Base-by-base conservation (phyloP, 2,329 filamentous ascomycete species). In the Aspergillus phoenicis region DNA sequence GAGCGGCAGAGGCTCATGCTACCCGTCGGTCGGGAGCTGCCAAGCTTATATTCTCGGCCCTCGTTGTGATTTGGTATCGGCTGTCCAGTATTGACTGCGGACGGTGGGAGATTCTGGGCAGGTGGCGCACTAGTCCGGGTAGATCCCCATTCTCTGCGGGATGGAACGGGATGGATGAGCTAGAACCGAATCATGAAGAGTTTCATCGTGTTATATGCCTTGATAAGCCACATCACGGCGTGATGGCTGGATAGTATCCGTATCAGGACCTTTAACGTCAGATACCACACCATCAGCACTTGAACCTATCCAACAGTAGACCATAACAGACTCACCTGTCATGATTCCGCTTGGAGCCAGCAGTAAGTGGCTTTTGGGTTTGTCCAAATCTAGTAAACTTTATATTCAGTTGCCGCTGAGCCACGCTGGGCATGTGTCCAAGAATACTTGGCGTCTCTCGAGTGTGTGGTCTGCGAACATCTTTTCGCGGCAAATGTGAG, bases 361-460 rank as follows among this genome's bases (percentile, higher is more conserved):
- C 47, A 30, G 26, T 24, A 26, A 24, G 45, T 49, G 15, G 45
- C 22, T 49, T 28, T 28, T 11, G 3, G 22, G 13, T 13, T 5
- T 20, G n/a, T n/a, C 30, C 53, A 17, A 36, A 47, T 17, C 41
- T 10, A 26, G 30, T 36, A 33, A 11, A 55, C n/a, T 33, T 56
- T 51, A 33, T 26, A 5, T 33, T 47, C 59, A 58, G 33, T 30
- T 26, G 15, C 39, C 30, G 52, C 61, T 61, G 57, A 65, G 51
- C 63, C 52, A 61, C 48, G 30, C 43, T 61, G 36, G 62, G 61
- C 51, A 41, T 48, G 43, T 59, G 51, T 57, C 39, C 51, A 58
- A 54, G 20, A 22, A 20, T 17, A n/a, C 62, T 66, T 66, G 64
- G 64, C 62, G 22, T 53, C 8, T 57, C 53, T 60, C 58, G 45